These are phyloP conservation scores for Arthrobotrys musiformis DNA, from an alignment of 2,329 filamentous ascomycete species.

Conservation along the genomic window DNA sequence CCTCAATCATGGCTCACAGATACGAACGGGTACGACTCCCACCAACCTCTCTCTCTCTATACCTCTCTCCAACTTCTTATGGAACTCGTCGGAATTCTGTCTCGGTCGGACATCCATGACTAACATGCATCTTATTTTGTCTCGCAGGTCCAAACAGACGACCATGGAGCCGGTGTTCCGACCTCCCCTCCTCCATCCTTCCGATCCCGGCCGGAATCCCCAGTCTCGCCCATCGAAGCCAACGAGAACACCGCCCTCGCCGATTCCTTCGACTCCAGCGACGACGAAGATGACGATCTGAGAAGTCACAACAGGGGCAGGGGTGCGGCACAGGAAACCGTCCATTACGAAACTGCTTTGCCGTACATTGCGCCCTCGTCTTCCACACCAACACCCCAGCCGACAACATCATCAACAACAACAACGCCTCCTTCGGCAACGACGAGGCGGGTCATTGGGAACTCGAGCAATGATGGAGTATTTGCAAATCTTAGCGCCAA, in stretches of 20 bases:
- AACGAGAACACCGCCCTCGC: slow-evolving; percentile 76
- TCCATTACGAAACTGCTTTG: slow-evolving; percentile 56
- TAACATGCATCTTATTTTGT: too few relatives aligned
- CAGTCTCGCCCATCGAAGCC: slow-evolving; percentile 63
- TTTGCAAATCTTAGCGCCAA: slow-evolving; percentile 95
- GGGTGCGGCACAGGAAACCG: slow-evolving; percentile 60
- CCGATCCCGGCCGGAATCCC: slow-evolving; percentile 82
- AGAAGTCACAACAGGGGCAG: slow-evolving; percentile 85
- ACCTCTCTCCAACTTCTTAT: slow-evolving; percentile 11
- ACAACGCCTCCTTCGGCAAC: slow-evolving; percentile 60
- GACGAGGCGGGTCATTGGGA: slow-evolving; percentile 73
- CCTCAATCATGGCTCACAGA: slow-evolving; percentile 57
- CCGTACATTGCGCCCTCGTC: slow-evolving; percentile 52
- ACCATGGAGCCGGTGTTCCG: slow-evolving; percentile 68
- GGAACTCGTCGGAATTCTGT: too few relatives aligned
- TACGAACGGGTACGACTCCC: slow-evolving; percentile 58
- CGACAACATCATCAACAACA: slow-evolving; percentile 58
- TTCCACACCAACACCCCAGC: slow-evolving; percentile 57
- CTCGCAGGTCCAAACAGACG: slow-evolving; percentile 69
- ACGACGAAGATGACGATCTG: slow-evolving; percentile 81
- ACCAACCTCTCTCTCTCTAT: not conserved
- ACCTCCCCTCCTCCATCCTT: slow-evolving; percentile 83
- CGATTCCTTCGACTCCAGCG: slow-evolving; percentile 89
- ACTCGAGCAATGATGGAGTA: slow-evolving; percentile 88
- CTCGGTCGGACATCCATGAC: slow-evolving; percentile 1